Evolutionary conservation across 768 basidiomycete species (phyloP).

Genomic region (Psilocybe azurescens): DNA sequence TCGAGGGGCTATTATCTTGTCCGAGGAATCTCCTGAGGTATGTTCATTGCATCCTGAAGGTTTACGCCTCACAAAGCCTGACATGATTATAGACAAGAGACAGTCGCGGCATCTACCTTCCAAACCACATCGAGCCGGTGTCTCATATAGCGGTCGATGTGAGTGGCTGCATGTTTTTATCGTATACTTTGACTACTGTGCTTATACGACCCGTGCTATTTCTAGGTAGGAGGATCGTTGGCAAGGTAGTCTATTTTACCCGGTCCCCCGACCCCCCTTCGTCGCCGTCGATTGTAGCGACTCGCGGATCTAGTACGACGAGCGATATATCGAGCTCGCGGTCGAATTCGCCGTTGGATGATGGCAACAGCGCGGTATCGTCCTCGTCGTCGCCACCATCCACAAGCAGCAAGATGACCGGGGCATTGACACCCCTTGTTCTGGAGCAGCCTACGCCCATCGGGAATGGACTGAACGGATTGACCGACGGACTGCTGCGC

Average conservation of each 20-base stretch:
- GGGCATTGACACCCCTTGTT: conserved; percentile 83
- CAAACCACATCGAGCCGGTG: conserved; percentile 96
- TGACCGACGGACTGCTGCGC: conserved; percentile 53
- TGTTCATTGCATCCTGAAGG: conserved; percentile 31
- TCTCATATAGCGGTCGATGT: conserved; percentile 98
- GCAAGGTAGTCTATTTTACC: conserved; percentile 99
- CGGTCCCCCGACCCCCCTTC: conserved; percentile 89
- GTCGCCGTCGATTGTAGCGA: conserved; percentile 72
- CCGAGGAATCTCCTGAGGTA: conserved; percentile 95
- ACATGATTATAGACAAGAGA: conserved; percentile 72
- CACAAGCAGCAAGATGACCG: conserved; percentile 52
- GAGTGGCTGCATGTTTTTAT: conserved; percentile 34
- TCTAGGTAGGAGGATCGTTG: conserved; percentile 93
- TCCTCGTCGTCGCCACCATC: conserved; percentile 36
- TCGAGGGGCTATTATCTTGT: conserved; percentile 89
- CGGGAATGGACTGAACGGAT: conserved; percentile 38
- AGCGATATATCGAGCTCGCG: conserved; percentile 52
- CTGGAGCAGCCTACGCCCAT: conserved; percentile 56
- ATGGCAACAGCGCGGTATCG: conserved; percentile 32
- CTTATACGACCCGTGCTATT: conserved; percentile 19
- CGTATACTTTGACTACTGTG: conserved; percentile 8
- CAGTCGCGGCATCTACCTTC: conserved; percentile 95
- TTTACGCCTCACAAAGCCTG: neutral
- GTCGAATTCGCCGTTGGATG: conserved; percentile 47
- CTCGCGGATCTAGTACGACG: conserved; percentile 56